Conservation (phyloP, 495 filamentous ascomycete species). For the Hypoxylon lienhwacheense region DNA sequence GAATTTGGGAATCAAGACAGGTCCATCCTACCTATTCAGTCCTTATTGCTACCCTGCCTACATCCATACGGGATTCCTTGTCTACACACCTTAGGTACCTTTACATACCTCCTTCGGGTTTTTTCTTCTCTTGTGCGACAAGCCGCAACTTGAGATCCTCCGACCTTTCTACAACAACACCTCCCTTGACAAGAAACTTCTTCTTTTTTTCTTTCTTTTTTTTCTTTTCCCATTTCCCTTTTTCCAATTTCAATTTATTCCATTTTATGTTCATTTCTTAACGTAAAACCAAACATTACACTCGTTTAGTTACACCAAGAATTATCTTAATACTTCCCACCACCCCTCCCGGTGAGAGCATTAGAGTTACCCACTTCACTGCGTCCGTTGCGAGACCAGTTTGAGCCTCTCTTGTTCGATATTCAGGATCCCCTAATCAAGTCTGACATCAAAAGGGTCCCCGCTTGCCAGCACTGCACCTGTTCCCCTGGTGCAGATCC, state of each 20-base stretch:
- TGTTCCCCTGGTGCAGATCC: constrained; percentile 31
- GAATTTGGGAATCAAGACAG: constrained; percentile 27
- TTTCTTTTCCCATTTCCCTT: neutral
- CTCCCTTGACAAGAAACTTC: constrained; percentile 4
- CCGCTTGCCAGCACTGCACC: no score
- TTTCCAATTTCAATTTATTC: neutral
- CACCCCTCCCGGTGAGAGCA: constrained; percentile 17
- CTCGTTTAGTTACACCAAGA: no score
- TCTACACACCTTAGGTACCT: constrained; percentile 12
- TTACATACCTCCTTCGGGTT: constrained; percentile 24
- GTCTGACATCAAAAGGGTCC: constrained; percentile 24
- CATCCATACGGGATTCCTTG: constrained; percentile 15
- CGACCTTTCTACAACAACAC: constrained; percentile 31
- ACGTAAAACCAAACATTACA: constrained; percentile 10
- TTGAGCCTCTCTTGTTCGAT: neutral
- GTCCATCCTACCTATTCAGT: constrained; percentile 31
- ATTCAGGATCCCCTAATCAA: constrained; percentile 10
- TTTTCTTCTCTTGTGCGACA: constrained; percentile 27
- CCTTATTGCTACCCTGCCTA: constrained; percentile 25
- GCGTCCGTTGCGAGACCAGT: constrained; percentile 6
- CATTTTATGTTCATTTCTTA: neutral
- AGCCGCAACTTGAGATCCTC: constrained; percentile 16
- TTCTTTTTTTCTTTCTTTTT: neutral
- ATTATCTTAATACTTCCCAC: no score
- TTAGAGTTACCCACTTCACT: constrained; percentile 29